Base-by-base conservation (phyloP, 768 basidiomycete genomes). In the Suillus subalutaceus region DNA sequence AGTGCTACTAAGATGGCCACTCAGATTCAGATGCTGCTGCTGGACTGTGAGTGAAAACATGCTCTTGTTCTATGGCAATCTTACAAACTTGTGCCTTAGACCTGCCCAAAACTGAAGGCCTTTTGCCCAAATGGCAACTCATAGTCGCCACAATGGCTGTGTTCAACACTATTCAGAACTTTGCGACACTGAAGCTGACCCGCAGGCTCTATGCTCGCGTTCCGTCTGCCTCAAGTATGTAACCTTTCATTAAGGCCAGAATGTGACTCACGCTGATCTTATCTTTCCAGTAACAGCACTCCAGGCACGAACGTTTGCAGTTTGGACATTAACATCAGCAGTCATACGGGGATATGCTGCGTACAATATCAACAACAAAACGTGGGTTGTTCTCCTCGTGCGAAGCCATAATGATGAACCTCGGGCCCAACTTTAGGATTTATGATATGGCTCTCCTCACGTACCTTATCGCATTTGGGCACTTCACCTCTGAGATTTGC, bases 391-490 rank as follows among this genome's bases (percentile, higher is more conserved):
- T 38, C 46, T 66, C 58, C 26, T 68, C 62, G 68, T 67, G 72
- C 44, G 40, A 50, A 13, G 62, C 56, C 56, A 26, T 65, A 18
- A 18, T 57, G 61, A 68, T 66, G 37, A 44, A 65, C 26, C 2
- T 30, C 18, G 6, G 16, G 4, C 16, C 16, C 0, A 16, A 43
- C n/a, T 46, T 50, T 68, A 98, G 96, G 35, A 79, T 96, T 26
- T 99, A 97, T 79, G 91, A 97, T 76, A 89, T 97, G 81, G 86
- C 94, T 7, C 78, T 97, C 66, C 81, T 90, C 72, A 91, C 93
- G 44, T 99, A 97, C 80, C 85, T 95, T 64, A 88, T 98, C 71
- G 97, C 95, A 2, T 91, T 94, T 73, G 86, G 84, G 6, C 97
- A 99, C 80, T 98, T 97, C 75, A 84, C 85, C 46, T 90, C 93